Percentiles rank a stretch among this genome's conserved stretches.
phyloP scores from a whole-genome alignment of 257 asterid species.

The Scutellaria minor region DNA sequence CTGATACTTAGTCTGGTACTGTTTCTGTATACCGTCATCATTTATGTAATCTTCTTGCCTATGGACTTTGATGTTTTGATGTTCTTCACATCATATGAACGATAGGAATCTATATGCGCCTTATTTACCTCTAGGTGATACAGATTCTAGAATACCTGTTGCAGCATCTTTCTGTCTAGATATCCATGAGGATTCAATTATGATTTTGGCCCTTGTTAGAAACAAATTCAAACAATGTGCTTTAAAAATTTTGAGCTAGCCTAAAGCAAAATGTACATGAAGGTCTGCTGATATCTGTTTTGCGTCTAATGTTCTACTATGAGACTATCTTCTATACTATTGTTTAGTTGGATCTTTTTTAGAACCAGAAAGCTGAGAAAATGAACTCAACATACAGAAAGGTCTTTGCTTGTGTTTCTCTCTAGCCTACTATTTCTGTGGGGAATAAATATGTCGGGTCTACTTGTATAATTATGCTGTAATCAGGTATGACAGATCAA shows the following conservation, averaged over 20 bases:
- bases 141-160: slow-evolving; percentile 19
- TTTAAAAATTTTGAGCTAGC: slow-evolving; percentile 10
- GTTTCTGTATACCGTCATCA: slow-evolving; percentile 12
- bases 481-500: too few species aligned
- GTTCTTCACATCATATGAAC: not conserved
- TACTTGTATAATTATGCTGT: not conserved
- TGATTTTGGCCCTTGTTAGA: slow-evolving; percentile 21
- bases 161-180: slow-evolving; percentile 12
- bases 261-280: not conserved
- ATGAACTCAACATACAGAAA: slow-evolving; percentile 13
- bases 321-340: slow-evolving; percentile 4
- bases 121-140: not conserved
- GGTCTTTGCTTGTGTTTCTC: slow-evolving; percentile 20
- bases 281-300: slow-evolving; percentile 3
- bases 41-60: slow-evolving; percentile 22
- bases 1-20: slow-evolving; percentile 7
- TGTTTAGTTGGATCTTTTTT: slow-evolving; percentile 8
- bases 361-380: slow-evolving; percentile 1
- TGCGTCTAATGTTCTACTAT: slow-evolving; percentile 6
- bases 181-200: not conserved
- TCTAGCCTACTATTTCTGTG: slow-evolving; percentile 14
- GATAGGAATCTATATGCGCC: not conserved
- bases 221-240: slow-evolving; percentile 12
- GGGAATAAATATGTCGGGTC: slow-evolving; percentile 11
- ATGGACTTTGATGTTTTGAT: slow-evolving; percentile 18